phyloP scores from a whole-genome alignment of 2,329 filamentous ascomycete species.

The Chalaropsis thielavioides region DNA sequence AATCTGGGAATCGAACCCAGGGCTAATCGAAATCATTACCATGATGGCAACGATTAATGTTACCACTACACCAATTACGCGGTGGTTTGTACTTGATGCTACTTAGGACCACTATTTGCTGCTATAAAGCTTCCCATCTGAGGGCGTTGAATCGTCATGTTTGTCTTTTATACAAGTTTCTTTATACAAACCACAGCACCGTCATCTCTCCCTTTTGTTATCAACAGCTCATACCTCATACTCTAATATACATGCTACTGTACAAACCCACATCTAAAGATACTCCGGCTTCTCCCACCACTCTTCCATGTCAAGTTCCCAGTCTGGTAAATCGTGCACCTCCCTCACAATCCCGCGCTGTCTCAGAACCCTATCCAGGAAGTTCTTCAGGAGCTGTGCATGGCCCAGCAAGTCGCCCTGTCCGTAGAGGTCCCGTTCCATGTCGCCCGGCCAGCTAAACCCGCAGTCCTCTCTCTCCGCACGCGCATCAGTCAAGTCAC shows the following conservation, averaged over 20 bases:
- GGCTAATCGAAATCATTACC: constrained; percentile 9
- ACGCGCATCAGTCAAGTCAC: constrained; percentile 22
- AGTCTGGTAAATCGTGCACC: background rate
- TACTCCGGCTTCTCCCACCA: constrained; percentile 5
- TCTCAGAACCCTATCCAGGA: constrained; percentile 6
- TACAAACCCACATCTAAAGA: background rate
- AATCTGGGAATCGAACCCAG: constrained; percentile 10
- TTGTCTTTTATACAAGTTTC: background rate
- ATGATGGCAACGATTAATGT: constrained; percentile 10
- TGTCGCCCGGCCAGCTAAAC: constrained; percentile 29
- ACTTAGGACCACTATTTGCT: background rate
- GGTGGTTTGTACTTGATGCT: background rate
- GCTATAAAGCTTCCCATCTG: too few relatives aligned
- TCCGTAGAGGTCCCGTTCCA: constrained; percentile 25
- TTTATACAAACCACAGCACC: background rate
- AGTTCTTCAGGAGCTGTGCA: constrained; percentile 8
- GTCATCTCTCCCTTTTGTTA: too few relatives aligned
- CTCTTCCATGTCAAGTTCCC: constrained; percentile 6
- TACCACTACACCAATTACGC: constrained; percentile 9
- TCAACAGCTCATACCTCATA: background rate
- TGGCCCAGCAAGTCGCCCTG: constrained; percentile 15
- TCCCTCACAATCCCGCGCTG: constrained; percentile 2
- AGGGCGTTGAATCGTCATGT: too few relatives aligned
- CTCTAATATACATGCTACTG: background rate
- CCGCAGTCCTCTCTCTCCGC: constrained; percentile 21